These are phyloP conservation scores for Malassezia sympodialis DNA, from an alignment of 1,284 basidiomycete genomes.

Conservation along the genomic window DNA sequence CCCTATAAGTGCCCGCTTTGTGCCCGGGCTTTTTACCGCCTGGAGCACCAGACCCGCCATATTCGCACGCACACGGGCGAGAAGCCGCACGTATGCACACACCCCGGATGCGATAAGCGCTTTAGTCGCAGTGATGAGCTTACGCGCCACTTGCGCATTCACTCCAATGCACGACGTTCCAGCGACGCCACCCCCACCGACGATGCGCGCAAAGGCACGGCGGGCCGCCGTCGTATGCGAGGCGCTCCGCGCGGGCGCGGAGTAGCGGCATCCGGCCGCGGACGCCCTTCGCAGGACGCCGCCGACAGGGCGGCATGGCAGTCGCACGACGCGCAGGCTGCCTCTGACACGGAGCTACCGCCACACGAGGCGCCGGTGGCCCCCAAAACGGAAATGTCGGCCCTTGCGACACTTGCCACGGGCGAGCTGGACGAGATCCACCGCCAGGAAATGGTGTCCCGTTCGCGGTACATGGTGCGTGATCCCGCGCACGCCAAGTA, in stretches of 20 bases:
- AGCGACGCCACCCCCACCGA: slow-evolving; percentile 18
- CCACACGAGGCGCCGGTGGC: not conserved
- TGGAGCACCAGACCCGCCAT: slow-evolving; percentile 69
- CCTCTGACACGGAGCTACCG: slow-evolving; percentile 30
- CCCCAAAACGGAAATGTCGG: slow-evolving; percentile 34
- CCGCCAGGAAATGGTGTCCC: slow-evolving; percentile 28
- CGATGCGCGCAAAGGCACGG: not conserved
- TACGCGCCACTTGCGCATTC: slow-evolving; percentile 88
- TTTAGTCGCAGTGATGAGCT: slow-evolving; percentile 96
- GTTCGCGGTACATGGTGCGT: not conserved
- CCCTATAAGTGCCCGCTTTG: slow-evolving; percentile 48
- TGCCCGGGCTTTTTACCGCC: slow-evolving; percentile 44
- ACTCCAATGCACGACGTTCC: slow-evolving; percentile 53
- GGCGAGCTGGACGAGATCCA: slow-evolving; percentile 43
- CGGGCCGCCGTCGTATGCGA: not conserved
- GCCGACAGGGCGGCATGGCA: not conserved
- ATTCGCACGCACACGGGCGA: slow-evolving; percentile 97
- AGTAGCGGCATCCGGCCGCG: not conserved
- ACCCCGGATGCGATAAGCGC: slow-evolving; percentile 90
- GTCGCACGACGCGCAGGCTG: slow-evolving; percentile 24
- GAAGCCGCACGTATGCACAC: slow-evolving; percentile 87
- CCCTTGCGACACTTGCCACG: slow-evolving; percentile 39
- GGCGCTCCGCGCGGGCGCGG: slow-evolving; percentile 14
- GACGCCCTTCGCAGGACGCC: not conserved
- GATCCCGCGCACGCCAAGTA: slow-evolving; percentile 1